Conservation (phyloP, 306 rosid genomes). For the Lathyrus aphaca region DNA sequence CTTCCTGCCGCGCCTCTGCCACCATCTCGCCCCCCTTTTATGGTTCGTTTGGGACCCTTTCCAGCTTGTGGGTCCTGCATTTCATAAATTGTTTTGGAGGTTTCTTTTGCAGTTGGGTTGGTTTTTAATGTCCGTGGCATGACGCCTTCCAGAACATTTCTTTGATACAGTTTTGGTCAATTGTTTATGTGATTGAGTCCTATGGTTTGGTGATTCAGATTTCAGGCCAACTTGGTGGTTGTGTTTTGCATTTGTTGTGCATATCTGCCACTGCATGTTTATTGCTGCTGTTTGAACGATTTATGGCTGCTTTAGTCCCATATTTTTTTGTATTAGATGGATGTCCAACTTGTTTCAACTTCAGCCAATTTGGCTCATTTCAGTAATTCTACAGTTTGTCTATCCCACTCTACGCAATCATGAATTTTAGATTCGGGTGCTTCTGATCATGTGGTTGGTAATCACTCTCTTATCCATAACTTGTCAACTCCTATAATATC, state of each 20-base stretch:
- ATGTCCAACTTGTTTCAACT: not conserved
- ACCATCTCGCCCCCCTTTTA: not conserved
- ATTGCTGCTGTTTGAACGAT: not conserved
- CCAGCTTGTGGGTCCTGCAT: not conserved
- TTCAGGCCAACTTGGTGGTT: not conserved
- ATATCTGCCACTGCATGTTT: not conserved
- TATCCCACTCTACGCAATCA: too few species aligned
- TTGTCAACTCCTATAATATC: too few species aligned
- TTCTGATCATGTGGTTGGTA: too few species aligned
- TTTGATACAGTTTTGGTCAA: not conserved
- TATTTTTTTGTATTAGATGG: not conserved
- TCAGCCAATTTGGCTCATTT: not conserved
- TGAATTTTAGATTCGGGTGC: too few species aligned
- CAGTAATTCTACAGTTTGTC: not conserved
- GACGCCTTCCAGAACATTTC: not conserved
- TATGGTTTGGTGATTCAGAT: not conserved
- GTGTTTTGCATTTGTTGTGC: not conserved
- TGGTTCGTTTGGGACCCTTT: not conserved
- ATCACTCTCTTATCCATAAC: too few species aligned
- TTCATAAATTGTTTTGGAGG: not conserved
- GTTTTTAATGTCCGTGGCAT: not conserved
- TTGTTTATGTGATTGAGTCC: not conserved
- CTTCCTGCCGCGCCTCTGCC: not conserved
- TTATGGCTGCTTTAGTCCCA: not conserved
- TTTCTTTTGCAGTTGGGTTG: not conserved